Evolutionary conservation across 2,329 filamentous ascomycete genomes (phyloP), one percentile per base, ranked within the genome.

Genomic region (Colletotrichum higginsianum): DNA sequence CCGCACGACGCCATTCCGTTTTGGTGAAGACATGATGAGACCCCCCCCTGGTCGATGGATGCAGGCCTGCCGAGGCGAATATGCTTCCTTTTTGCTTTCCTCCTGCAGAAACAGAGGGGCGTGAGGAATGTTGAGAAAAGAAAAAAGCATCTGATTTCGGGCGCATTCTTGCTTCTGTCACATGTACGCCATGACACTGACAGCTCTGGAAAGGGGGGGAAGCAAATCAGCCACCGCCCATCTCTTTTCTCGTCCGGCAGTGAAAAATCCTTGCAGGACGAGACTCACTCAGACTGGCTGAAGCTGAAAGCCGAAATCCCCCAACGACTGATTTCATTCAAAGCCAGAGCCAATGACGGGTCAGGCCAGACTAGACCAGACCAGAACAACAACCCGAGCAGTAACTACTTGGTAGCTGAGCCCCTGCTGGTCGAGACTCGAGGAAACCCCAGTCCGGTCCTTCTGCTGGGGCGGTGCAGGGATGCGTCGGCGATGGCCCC

Each of bases 1-100:
- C 67, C 67, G 67, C 67, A 70, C 67, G 62, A 70, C 47, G 67
- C 67, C 47, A 70, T 61, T 55, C 65, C 60, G 11, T 15, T 55
- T 46, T 55, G 7, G 62, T 63, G 38, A 55, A 9, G 35, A 44
- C n/a, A 23, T 16, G 46, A 56, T 40, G 35, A 38, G 30, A 8
- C 30, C 26, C 30, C 30, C 62, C 67, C 67, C 67, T 71, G 56
- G 35, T 16, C 11, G 40, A 50, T 30, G 35, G 61, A 52, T 12
- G 23, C 55, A 35, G 23, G 49, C 46, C 56, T 47, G 40, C 52
- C 46, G 47, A 47, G 58, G 66, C 53, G 52, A 53, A 15, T 15
- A 6, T 65, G 38, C 40, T 64, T 30, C 18, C 35, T 21, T 44
- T 30, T 16, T 23, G 4, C 38, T 4, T 8, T 53, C 38, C 16